Base-by-base conservation (phyloP, 805 yeast species). In the Brettanomyces bruxellensis region DNA sequence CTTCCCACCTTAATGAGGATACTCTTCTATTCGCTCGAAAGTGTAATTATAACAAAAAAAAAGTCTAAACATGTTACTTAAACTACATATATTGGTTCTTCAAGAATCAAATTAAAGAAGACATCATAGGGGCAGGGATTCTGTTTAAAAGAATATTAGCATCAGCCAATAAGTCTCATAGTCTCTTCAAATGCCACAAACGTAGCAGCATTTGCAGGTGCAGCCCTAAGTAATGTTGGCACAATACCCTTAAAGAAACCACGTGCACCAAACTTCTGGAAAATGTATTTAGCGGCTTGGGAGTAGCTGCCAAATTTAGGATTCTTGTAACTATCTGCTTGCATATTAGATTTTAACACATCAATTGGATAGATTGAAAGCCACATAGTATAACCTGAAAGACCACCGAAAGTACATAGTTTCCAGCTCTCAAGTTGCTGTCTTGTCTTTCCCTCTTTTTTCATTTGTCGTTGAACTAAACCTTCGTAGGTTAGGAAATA, bases 161-260 rank as follows among this genome's bases (percentile, higher is more conserved):
- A 35, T 49, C 47, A 73, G 48, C 62, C 69, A 40, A 78, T 59
- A 25, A 71, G 55, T 67, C 95, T 79, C 85, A 90, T 83, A 4
- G 96, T 86, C 44, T 84, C 66, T 65, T 93, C 99, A 62, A 93
- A 93, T 2, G 95, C 89, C 40, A 88, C 83, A 67, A 93, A 93
- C 0, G 99, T 95, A 30, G 95, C 95, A 38, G 96, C 99, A 62
- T 93, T 95, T 3, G 95, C 99, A 1, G 99, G 99, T 3, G 96
- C 95, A 43, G 99, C 98, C 68, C 99, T 83, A 52, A 93, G 69
- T 52, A 93, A 78, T 0, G 98, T 90, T 36, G 99, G 97, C 18
- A 79, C 66, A 61, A 95, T 90, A 1, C 99, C 99, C 66, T 83
- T 83, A 67, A 86, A 86, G 59, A 93, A 85, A 0, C 95, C 95